These are phyloP conservation scores for Poa annua DNA, from an alignment of 176 grass and related monocot species.

Conservation along the genomic window DNA sequence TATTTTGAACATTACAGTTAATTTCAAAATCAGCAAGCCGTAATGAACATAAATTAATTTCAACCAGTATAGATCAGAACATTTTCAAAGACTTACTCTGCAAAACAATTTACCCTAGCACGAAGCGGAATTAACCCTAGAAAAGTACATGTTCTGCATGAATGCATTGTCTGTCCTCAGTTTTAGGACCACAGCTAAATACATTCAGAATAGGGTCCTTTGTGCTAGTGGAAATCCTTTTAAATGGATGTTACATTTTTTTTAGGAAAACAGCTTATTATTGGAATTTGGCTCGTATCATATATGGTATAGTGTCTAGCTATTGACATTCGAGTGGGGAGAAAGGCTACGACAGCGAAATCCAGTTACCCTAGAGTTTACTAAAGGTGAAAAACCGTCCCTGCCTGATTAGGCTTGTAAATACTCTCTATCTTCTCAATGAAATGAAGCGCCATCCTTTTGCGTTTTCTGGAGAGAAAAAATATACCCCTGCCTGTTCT, in stretches of 20 bases:
- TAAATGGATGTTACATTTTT: not conserved
- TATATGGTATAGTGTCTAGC: not conserved
- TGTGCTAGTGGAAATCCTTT: not conserved
- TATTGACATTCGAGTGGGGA: not conserved
- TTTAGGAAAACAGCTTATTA: not conserved
- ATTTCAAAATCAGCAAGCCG: conserved; percentile 3
- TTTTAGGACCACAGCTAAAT: not conserved
- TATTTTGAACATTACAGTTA: conserved; percentile 15
- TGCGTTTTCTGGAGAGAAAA: not conserved
- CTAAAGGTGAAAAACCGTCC: not conserved
- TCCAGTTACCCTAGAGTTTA: not conserved
- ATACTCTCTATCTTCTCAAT: too few relatives aligned
- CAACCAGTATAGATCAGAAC: not conserved
- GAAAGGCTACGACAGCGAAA: not conserved
- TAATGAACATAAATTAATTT: not conserved
- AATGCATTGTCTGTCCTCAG: not conserved
- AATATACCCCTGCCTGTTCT: not conserved
- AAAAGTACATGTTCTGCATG: not conserved
- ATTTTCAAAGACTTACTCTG: conserved; percentile 21
- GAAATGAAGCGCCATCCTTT: too few relatives aligned
- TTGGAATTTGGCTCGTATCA: not conserved
- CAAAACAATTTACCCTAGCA: conserved; percentile 17
- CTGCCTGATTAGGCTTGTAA: not conserved
- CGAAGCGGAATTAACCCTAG: too few relatives aligned
- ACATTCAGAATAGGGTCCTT: not conserved